Conservation (phyloP, 1,139 yeast genomes). For the Magnusiomyces fungicola region DNA sequence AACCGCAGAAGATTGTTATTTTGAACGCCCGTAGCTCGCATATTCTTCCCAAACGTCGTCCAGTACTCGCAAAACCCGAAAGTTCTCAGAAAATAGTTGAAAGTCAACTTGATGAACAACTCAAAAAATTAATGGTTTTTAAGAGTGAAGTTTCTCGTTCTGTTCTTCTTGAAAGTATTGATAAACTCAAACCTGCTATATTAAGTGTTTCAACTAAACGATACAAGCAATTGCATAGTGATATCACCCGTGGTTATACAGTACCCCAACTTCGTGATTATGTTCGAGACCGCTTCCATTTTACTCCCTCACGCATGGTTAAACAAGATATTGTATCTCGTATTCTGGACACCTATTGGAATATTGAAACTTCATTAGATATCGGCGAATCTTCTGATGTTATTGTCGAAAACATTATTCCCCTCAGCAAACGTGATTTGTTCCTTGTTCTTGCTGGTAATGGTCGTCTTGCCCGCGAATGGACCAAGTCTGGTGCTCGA, state of each 20-base stretch:
- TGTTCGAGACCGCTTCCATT: conserved; percentile 8
- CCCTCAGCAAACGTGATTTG: conserved; percentile 39
- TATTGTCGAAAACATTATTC: conserved; percentile 35
- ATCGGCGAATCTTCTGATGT: conserved; percentile 37
- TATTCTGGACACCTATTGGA: conserved; percentile 40
- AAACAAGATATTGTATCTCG: conserved; percentile 21
- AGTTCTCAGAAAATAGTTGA: conserved; percentile 11
- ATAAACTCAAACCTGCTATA: conserved; percentile 29
- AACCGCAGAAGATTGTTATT: conserved; percentile 21
- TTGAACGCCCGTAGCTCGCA: conserved; percentile 25
- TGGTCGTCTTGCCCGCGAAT: conserved; percentile 42
- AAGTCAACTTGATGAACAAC: conserved; percentile 23
- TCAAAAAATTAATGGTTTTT: conserved; percentile 32
- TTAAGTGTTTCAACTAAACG: conserved; percentile 27
- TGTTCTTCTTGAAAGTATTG: conserved; percentile 28
- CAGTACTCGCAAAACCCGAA: conserved; percentile 13
- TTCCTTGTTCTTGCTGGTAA: conserved; percentile 44
- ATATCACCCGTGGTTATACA: conserved; percentile 30
- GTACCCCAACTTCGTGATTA: conserved; percentile 31
- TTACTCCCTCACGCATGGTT: conserved; percentile 2
- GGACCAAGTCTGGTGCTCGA: conserved; percentile 51
- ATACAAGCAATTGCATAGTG: conserved; percentile 28
- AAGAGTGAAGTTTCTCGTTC: conserved; percentile 27
- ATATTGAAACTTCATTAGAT: conserved; percentile 29
- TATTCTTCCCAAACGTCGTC: conserved; percentile 21